phyloP scores from a whole-genome alignment of 176 grass and related monocot genomes.

The Echinochloa phyllopogon region DNA sequence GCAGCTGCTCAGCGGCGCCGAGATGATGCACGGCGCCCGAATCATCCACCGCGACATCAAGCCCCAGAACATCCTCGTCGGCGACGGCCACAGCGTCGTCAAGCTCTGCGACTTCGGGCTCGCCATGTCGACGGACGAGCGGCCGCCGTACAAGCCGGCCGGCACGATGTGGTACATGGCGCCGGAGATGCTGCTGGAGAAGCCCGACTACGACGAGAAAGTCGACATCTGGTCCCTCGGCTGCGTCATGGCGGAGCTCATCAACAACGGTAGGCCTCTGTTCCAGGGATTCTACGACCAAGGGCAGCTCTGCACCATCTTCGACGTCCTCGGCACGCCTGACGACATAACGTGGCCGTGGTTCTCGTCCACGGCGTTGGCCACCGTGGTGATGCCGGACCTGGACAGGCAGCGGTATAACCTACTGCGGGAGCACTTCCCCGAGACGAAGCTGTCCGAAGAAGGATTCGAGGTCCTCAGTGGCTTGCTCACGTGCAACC shows the following conservation, averaged over 20 bases:
- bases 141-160: too few species aligned
- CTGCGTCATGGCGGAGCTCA: neutral
- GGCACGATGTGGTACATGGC: too few species aligned
- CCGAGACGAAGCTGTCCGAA: slow-evolving; percentile 3
- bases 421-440: slow-evolving; percentile 24
- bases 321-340: neutral
- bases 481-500: slow-evolving; percentile 33
- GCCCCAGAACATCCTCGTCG: neutral
- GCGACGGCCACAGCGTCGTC: neutral
- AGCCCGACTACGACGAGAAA: too few species aligned
- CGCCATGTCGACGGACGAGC: too few species aligned
- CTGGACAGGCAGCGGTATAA: neutral
- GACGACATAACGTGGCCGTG: neutral
- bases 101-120: too few species aligned
- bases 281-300: neutral
- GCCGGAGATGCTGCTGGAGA: too few species aligned
- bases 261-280: neutral
- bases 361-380: neutral
- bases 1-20: neutral
- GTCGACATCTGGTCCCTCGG: too few species aligned
- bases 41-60: neutral
- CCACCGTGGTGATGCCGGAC: neutral
- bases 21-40: neutral
- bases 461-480: slow-evolving; percentile 35
- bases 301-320: neutral